Evolutionary conservation across 768 basidiomycete species (phyloP), one percentile per base, ranked within the genome.

Genomic region (Phaeolepiota aurea): DNA sequence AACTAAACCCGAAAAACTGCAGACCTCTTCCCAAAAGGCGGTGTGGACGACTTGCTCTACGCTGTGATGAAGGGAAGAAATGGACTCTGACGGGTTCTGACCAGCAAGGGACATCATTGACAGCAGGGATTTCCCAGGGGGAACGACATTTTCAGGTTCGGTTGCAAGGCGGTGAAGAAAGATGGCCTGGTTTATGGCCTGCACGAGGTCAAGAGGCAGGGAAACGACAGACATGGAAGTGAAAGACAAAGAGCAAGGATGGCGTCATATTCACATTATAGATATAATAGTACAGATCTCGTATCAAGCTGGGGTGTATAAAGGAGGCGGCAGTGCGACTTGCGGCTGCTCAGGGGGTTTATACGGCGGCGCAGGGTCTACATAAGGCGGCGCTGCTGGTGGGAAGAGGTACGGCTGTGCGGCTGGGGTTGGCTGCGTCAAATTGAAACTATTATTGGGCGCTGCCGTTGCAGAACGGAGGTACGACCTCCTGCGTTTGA

Each of bases 11-110:
- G n/a, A n/a, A 13, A 15, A 20, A 37, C 16, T 20, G 49, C 69
- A 52, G 49, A 85, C 84, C 69, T 82, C 74, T 31, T 78, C 75
- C 84, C 84, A 87, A 54, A 87, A 87, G 3, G 79, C 82, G 37
- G 62, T 64, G 53, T 82, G 79, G 10, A 75, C 71, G 4, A 76
- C 74, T 43, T 69, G 65, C 43, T 70, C 68, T 10, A 76, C 73
- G 30, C 73, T 57, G 10, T 63, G 56, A 7, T 62, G 61, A 7
- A 70, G 48, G 5, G 41, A 42, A 10, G 45, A 35, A 9, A 48
- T 44, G 11, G 41, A 40, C 3, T 49, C 31, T 3, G 46, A 36
- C 16, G 43, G 9, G 4, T 48, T 22, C 37, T 46, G 22, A 15
- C 37, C 16, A 28, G 56, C 52, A 34, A 61, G 61, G 15, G 59